Base-by-base conservation (phyloP, 2,329 filamentous ascomycete species). In the Fusarium coffeatum region DNA sequence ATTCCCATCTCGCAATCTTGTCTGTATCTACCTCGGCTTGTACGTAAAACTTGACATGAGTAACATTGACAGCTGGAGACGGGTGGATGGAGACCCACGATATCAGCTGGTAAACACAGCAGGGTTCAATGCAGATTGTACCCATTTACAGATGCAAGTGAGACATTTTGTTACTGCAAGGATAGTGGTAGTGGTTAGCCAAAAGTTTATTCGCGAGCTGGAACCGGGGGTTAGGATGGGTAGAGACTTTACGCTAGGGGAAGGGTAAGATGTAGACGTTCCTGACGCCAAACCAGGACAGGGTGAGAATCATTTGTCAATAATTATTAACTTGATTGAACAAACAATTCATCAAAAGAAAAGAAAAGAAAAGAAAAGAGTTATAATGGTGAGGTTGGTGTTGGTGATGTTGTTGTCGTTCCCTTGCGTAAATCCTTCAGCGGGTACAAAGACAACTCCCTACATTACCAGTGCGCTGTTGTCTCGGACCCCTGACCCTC, bases 381-480 rank as follows among this genome's bases (percentile, higher is more conserved):
- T n/a, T n/a, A 16, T 30, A 18, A 28, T 28, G 18, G 12, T 27
- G 27, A 28, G 9, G 28, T 3, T 30, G 18, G 18, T 48, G 45
- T 28, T 28, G 27, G 4, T 8, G 20, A 15, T 37, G 34, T 18
- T 37, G 34, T 32, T 49, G 20, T 5, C 34, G 12, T 20, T 41
- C 49, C 61, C 62, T 60, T 61, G 61, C 55, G 22, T 59, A 16
- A 18, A 49, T 32, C 23, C 25, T 28, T 58, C 43, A 46, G 13
- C 28, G 30, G 16, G 32, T 34, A 30, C 12, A 30, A 12, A 30
- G 28, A 30, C 7, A 6, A 11, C 62, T 63, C 64, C 68, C 68
- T 70, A 16, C 68, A 28, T 55, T 16, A 27, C 3, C 25, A 43
- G 68, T 64, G 64, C 55, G 59, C 68, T 45, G 25, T 65, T 70